Evolutionary conservation across 805 yeast species (phyloP), one percentile per base, ranked within the genome.

Genomic region (Ogataea trehaloabstinens): DNA sequence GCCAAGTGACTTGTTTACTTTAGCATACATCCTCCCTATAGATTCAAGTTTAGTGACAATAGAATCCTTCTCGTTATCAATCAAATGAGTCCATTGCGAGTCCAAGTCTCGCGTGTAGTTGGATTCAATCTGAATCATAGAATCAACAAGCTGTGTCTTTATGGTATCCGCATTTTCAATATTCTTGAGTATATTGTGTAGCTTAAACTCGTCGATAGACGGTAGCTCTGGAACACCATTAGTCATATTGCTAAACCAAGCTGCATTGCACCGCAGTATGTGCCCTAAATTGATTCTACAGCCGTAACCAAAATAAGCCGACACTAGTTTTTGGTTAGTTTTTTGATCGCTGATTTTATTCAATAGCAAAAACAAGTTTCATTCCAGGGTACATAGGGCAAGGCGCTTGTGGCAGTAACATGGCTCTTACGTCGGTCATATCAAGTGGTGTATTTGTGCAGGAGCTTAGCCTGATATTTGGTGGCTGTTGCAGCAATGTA

Each of bases 401-500:
- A n/a, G n/a, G n/a, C n/a, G n/a, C n/a, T 22, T 22, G 25, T 22
- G 25, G 25, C 12, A 8, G 8, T 8, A 22, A 12, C 25, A 22
- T 8, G 25, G 25, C 25, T 22, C 12, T 8, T 12, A 22, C 12
- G 25, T 22, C 25, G 12, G 8, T 22, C 8, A 12, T 22, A 8
- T 8, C 25, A 22, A 22, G 25, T 22, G 25, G 12, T 22, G 8
- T 22, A 7, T 16, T 27, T 8, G 15, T 27, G 8, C 30, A 7
- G 30, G 30, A 16, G 7, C 32, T 55, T 24, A 35, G 43, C 3
- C 41, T 75, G 22, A 75, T 82, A 10, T 78, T 82, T 52, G 84
- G 85, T 0, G 88, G 90, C 3, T 84, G 93, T 56, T 85, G 93
- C 55, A 63, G 78, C 22, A 85, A 82, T 56, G 89, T 81, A 20